Evolutionary conservation across 2,329 filamentous ascomycete species (phyloP), one percentile per base, ranked within the genome.

Genomic region (Cordyceps militaris): DNA sequence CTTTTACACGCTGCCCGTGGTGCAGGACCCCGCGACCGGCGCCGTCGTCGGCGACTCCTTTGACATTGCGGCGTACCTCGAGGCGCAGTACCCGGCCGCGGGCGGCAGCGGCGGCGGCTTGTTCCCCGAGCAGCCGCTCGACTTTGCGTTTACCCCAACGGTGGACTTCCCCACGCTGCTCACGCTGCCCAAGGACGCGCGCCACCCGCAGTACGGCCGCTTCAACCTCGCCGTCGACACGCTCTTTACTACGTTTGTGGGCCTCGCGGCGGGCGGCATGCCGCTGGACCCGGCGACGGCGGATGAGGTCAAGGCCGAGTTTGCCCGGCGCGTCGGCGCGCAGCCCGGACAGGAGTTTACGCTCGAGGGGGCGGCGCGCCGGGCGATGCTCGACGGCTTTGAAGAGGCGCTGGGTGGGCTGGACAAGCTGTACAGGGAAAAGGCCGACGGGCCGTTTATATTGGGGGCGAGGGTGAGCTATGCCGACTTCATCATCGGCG

Each of bases 21-120:
- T 87, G 23, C 63, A 71, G 1, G 80, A 86, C 52, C 66, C 71
- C 0, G 57, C 63, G 19, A 78, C 75, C 0, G 65, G 64, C 5
- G 59, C 68, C 0, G 52, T 73, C 0, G 57, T 86, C 3, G 84
- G 84, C 5, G 85, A 88, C 69, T 82, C 83, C 2, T 85, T 86
- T 64, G 84, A 87, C 54, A 87, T 87, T 60, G 85, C 84, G 7
- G 68, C 78, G 26, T 80, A 85, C 63, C 73, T 87, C 2, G 76
- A 86, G 24, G 69, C 74, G 1, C 73, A 66, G 0, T 84, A 80
- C 56, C 80, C 81, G 0, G 58, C 67, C 30, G 66, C 74, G 0
- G 76, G 76, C 1, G 74, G 65, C 1, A 74, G 75, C 0, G 74
- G 65, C 1, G 74, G 75, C 0, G 66, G 74, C 47, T 71, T 86